A percentile compares a stretch with the other conserved stretches of the same genome.
These are phyloP conservation scores for Aleurites moluccanus DNA, from an alignment of 441 rosid genomes.

Conservation along the genomic window DNA sequence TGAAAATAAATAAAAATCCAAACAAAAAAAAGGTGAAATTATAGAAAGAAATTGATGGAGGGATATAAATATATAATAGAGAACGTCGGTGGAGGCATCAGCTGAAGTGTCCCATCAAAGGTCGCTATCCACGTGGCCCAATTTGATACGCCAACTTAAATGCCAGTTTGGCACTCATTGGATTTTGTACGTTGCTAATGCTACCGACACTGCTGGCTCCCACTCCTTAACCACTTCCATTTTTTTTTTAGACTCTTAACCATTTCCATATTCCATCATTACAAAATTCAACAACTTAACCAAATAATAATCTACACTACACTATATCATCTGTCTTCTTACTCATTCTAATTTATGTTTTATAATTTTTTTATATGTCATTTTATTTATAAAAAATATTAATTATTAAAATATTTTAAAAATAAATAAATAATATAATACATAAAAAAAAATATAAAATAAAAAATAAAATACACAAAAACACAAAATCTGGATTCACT, in stretches of 20 bases:
- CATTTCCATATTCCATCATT: background rate
- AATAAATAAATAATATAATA: too few relatives aligned
- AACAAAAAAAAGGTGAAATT: too few relatives aligned
- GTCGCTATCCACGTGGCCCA: slow-evolving; percentile 30
- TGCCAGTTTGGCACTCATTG: slow-evolving; percentile 25
- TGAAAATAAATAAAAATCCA: too few relatives aligned
- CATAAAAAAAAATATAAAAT: too few relatives aligned
- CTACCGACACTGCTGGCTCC: slow-evolving; percentile 42
- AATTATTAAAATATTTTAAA: too few relatives aligned
- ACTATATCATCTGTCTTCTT: too few relatives aligned
- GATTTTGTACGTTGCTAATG: slow-evolving; percentile 11
- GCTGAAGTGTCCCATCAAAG: slow-evolving; percentile 17
- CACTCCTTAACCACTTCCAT: slow-evolving; percentile 10
- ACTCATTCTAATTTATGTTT: too few relatives aligned
- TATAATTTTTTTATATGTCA: too few relatives aligned
- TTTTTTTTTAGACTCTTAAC: too few relatives aligned
- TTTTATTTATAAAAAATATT: too few relatives aligned
- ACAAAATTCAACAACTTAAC: background rate
- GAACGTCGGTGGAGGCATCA: slow-evolving; percentile 28
- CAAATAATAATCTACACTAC: background rate
- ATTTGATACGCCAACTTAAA: slow-evolving; percentile 7
- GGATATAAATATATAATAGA: background rate
- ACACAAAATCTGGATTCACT: too few relatives aligned
- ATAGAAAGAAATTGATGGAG: background rate
- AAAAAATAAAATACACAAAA: too few relatives aligned